Base-by-base conservation (phyloP, 805 yeast species). In the Nematodospora valgi region DNA sequence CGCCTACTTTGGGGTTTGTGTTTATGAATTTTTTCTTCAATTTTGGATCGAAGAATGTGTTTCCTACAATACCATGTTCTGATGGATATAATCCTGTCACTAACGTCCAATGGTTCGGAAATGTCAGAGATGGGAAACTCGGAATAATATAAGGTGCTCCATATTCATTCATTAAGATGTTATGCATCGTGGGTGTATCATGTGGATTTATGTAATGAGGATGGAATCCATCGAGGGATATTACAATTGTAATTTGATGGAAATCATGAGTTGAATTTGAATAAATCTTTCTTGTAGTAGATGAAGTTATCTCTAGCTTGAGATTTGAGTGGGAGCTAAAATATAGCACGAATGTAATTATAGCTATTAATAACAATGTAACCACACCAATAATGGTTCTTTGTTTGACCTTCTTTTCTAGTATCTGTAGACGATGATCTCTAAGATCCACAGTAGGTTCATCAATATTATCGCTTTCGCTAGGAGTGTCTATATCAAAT, bases 31-130 rank as follows among this genome's bases (percentile, higher is more conserved):
- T 76, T 38, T 68, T 71, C 3, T 70, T 51, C 18, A 71, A 42
- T 1, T 37, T 46, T 0, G 87, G 80, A 47, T 86, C 96, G 46
- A 52, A 84, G 48, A 87, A 86, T 3, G 80, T 75, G 60, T 87
- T 86, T 2, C 93, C 88, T 2, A 89, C 83, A 19, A 91, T 83
- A 1, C 96, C 96, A 58, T 89, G 96, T 37, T 80, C 76, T 3
- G 80, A 70, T 1, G 97, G 96, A 40, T 80, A 75, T 27, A 85
- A 60, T 0, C 98, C 98, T 0, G 97, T 91, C 1, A 83, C 82
- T 45, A 89, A 55, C 0, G 95, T 79, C 91, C 95, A 91, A 57
- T 88, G 95, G 54, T 91, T 89, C 1, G 96, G 93, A 48, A 86
- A 86, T 1, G 96, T 85, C 16, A 86, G 83, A 0, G 95, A 76